Percentiles rank a stretch among this genome's conserved stretches.
Evolutionary conservation across 2,329 filamentous ascomycete genomes (phyloP).

Genomic region (Aspergillus oerlinghausenensis): DNA sequence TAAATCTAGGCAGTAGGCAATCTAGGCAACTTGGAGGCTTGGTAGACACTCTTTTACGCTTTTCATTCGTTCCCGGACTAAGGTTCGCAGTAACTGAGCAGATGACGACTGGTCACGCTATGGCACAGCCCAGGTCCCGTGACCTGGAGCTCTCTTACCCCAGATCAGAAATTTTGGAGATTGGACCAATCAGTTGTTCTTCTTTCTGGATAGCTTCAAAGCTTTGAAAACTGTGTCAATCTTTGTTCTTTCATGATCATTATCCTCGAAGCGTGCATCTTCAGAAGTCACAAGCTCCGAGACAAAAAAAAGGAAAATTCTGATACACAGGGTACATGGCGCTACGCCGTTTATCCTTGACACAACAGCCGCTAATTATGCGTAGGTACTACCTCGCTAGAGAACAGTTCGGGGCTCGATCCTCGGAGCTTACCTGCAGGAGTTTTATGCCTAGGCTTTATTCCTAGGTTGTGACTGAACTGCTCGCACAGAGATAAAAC

Average conservation of each 20-base stretch:
- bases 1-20: not conserved
- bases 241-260: not conserved
- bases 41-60: not conserved
- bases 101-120: not conserved
- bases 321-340: not conserved
- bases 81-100: not conserved
- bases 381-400: not conserved
- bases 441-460: no score
- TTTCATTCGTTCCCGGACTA: not conserved
- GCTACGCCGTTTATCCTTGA: not conserved
- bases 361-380: not conserved
- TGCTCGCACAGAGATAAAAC: not conserved
- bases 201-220: not conserved
- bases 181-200: not conserved
- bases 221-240: not conserved
- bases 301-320: not conserved
- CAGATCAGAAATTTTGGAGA: not conserved
- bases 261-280: not conserved
- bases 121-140: slow-evolving; percentile 7
- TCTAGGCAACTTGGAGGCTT: slow-evolving; percentile 1
- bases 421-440: no score
- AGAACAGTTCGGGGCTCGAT: not conserved
- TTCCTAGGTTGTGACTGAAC: not conserved
- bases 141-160: slow-evolving; percentile 3
- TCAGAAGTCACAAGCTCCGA: not conserved